These are phyloP conservation scores for Alternaria sp. DNA, from an alignment of 2,329 filamentous ascomycete genomes.

Conservation along the genomic window DNA sequence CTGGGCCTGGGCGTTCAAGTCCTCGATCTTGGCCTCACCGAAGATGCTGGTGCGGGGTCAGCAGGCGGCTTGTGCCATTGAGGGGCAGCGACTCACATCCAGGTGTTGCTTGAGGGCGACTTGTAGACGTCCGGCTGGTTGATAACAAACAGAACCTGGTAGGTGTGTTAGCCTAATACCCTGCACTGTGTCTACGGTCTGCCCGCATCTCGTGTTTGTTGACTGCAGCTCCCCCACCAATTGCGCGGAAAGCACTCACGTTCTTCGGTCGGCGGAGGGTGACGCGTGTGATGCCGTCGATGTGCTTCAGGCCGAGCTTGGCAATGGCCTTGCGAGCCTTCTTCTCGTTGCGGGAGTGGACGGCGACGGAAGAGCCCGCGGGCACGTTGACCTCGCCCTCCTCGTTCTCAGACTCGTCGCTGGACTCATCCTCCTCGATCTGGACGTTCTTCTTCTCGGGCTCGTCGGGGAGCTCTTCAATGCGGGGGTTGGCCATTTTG, in stretches of 20 bases:
- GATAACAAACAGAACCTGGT: slow-evolving; percentile 97
- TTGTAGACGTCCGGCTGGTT: slow-evolving; percentile 99
- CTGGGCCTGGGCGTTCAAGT: slow-evolving; percentile 97
- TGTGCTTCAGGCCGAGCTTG: slow-evolving; percentile 96
- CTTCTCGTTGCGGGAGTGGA: slow-evolving; percentile 99
- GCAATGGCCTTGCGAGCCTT: slow-evolving; percentile 99
- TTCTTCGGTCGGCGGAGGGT: slow-evolving; percentile 98
- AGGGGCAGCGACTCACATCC: slow-evolving; percentile 76
- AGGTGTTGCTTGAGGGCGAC: slow-evolving; percentile 98
- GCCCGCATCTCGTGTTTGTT: slow-evolving; percentile 4
- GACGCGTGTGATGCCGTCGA: slow-evolving; percentile 96
- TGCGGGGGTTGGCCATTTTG: slow-evolving; percentile 95
- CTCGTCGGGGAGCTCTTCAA: slow-evolving; percentile 96
- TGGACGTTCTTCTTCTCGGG: slow-evolving; percentile 78
- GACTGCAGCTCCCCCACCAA: slow-evolving; percentile 18
- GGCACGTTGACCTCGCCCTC: slow-evolving; percentile 72
- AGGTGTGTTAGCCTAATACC: slow-evolving; percentile 24
- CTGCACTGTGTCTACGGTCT: slow-evolving; percentile 6
- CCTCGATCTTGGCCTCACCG: slow-evolving; percentile 99
- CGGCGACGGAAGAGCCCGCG: slow-evolving; percentile 83
- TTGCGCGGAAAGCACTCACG: slow-evolving; percentile 67
- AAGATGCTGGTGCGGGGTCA: slow-evolving; percentile 75
- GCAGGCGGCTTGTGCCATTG: slow-evolving; percentile 15
- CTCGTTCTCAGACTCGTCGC: slow-evolving; percentile 79
- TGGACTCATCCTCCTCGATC: slow-evolving; percentile 74